Percentiles rank a stretch among this genome's conserved stretches.
phyloP scores from a whole-genome alignment of 352 stramenopile species.

The Plasmopara muralis region DNA sequence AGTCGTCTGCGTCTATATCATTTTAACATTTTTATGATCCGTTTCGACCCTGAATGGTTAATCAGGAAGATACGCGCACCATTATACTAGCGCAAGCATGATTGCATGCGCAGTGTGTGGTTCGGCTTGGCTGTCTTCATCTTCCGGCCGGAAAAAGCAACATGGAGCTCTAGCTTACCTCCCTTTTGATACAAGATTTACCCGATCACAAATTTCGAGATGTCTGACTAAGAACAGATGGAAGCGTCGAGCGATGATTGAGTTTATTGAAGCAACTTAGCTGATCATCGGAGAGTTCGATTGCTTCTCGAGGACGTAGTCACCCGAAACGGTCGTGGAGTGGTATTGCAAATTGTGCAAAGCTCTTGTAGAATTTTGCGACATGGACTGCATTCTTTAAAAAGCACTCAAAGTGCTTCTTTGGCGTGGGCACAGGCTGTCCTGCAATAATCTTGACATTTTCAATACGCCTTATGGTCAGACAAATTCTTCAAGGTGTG shows the following conservation, averaged over 20 bases:
- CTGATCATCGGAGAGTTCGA: neutral
- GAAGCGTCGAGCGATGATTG: neutral
- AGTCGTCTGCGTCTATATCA: conserved; percentile 17
- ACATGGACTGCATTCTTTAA: conserved; percentile 2
- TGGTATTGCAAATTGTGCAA: conserved; percentile 4
- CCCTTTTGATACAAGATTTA: no score
- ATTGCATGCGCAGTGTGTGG: no score
- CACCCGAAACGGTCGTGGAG: neutral
- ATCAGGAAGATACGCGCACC: no score
- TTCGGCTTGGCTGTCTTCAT: no score
- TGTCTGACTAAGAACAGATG: neutral
- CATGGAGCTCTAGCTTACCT: no score
- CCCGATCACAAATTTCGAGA: no score
- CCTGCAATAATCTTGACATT: conserved; percentile 3
- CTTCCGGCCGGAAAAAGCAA: no score
- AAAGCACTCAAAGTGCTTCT: conserved; percentile 4
- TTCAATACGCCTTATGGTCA: neutral
- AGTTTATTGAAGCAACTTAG: neutral
- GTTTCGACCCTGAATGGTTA: neutral
- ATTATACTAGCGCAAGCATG: no score
- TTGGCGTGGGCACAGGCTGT: neutral
- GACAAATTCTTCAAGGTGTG: conserved; percentile 7
- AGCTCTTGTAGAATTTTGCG: neutral
- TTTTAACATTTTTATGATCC: conserved; percentile 12
- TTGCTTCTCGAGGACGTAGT: neutral